A percentile compares a stretch with the other conserved stretches of the same genome.
Evolutionary conservation across 1,284 basidiomycete genomes (phyloP).

Genomic region (Spongispora temasekensis): DNA sequence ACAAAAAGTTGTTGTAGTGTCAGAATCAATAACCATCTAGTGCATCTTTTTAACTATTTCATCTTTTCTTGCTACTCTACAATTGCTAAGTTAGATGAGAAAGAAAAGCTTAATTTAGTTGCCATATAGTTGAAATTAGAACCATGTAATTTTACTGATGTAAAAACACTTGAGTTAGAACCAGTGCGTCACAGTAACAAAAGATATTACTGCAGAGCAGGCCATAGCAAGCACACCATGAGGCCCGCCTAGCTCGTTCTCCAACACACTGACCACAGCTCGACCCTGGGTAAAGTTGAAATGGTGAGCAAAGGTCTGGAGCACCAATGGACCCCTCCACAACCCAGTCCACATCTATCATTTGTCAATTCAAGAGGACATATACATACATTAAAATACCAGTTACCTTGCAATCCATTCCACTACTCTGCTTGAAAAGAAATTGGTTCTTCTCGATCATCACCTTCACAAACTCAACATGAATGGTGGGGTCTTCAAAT

Average conservation of each 20-base stretch:
- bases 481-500: not conserved
- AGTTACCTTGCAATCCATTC: not conserved
- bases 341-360: not conserved
- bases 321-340: not conserved
- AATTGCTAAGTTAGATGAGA: too few species aligned
- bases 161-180: too few species aligned
- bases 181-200: not conserved
- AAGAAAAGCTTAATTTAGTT: too few species aligned
- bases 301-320: not conserved
- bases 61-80: too few species aligned
- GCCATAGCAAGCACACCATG: not conserved
- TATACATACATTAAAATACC: not conserved
- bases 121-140: too few species aligned
- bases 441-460: not conserved
- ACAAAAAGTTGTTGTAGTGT: too few species aligned
- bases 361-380: not conserved
- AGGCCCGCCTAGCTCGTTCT: not conserved
- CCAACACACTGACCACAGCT: not conserved
- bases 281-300: not conserved
- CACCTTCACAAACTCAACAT: not conserved
- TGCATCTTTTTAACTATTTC: too few species aligned
- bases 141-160: too few species aligned
- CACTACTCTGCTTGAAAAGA: not conserved
- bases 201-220: not conserved
- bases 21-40: too few species aligned